Base-by-base conservation (phyloP, 208 protist genomes). In the Vickermania spadyakhi region DNA sequence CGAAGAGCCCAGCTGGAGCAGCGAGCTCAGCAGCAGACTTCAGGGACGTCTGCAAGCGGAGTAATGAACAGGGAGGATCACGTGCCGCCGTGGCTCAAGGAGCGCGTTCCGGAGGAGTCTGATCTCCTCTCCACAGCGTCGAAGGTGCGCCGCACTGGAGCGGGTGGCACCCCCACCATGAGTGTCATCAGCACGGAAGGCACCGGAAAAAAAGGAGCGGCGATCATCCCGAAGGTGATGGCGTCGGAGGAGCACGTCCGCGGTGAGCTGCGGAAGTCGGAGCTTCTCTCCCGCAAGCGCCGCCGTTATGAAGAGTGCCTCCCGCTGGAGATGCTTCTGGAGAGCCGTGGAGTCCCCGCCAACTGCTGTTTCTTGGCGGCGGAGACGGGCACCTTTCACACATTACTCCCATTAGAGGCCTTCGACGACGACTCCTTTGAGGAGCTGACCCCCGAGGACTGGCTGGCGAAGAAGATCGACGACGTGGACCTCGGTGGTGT, bases 351-450 rank as follows among this genome's bases (percentile, higher is more conserved):
- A 26, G 56, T 97, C 31, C 70, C 80, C 58, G 49, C 70, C 22
- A 63, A 56, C 26, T 62, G 58, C n/a, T 59, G 73, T 13, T 56
- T 52, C 3, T 52, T 30, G 2, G 42, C 26, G 5, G 51, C 26
- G 13, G 65, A 66, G 4, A 23, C 29, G 1, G 77, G 72, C 13
- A 60, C 49, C 25, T 93, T 84, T 66, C 66, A 88, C 56, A 58
- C 75, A 0, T 87, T 91, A 25, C 68, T 98, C 7, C 94, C 94
- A 1, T 74, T 98, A 7, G 84, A 97, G 53, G 76, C 77, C 1
- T 98, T 98, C 69, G 97, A 99, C 67, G 80, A 91, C 52, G 66
- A 79, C 28, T 61, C 86, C 18, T 97, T 84, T 64, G 96, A 98
- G 51, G 78, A 84, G 42, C 75, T 93, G 28, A 70, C 67, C 0